phyloP scores from a whole-genome alignment of 805 yeast species.

The Sporopachydermia lactativora region DNA sequence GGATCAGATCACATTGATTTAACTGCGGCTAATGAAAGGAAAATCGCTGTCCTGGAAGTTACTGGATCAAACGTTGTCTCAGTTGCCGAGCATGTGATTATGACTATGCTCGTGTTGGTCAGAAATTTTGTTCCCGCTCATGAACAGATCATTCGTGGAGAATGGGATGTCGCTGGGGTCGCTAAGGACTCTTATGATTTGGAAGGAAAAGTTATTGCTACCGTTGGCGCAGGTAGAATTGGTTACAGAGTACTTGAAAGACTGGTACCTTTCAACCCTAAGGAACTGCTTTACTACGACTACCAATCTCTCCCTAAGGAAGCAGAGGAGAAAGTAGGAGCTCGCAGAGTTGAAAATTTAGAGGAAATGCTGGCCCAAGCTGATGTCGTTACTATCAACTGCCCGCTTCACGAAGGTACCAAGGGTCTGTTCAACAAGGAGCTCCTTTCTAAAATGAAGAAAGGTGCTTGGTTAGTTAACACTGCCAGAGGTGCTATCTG shows the following conservation, averaged over 20 bases:
- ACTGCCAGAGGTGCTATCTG: constrained; percentile 78
- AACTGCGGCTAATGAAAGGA: constrained; percentile 46
- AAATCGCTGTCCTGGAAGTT: constrained; percentile 61
- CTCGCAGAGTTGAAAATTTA: constrained; percentile 41
- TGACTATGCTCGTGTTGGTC: constrained; percentile 58
- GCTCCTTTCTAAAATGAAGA: constrained; percentile 52
- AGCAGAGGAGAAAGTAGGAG: constrained; percentile 43
- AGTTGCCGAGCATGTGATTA: constrained; percentile 69
- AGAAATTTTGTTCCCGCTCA: constrained; percentile 74
- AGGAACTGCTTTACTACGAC: constrained; percentile 60
- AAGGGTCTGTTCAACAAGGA: constrained; percentile 55
- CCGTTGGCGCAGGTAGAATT: constrained; percentile 74
- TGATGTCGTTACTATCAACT: constrained; percentile 64
- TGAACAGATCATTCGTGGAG: constrained; percentile 42
- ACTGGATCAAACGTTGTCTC: constrained; percentile 73
- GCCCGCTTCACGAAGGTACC: constrained; percentile 63
- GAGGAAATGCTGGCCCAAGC: constrained; percentile 55
- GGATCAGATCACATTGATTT: constrained; percentile 76
- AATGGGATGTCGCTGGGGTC: constrained; percentile 67
- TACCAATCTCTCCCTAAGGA: constrained; percentile 52
- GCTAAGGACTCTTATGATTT: constrained; percentile 64
- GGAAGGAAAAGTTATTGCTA: constrained; percentile 65
- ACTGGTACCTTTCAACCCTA: constrained; percentile 57
- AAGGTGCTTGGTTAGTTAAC: constrained; percentile 61
- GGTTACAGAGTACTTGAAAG: constrained; percentile 67